A percentile compares a stretch with the other conserved stretches of the same genome.
phyloP scores from a whole-genome alignment of 2,329 filamentous ascomycete genomes.

The Aspergillus pseudotamarii region DNA sequence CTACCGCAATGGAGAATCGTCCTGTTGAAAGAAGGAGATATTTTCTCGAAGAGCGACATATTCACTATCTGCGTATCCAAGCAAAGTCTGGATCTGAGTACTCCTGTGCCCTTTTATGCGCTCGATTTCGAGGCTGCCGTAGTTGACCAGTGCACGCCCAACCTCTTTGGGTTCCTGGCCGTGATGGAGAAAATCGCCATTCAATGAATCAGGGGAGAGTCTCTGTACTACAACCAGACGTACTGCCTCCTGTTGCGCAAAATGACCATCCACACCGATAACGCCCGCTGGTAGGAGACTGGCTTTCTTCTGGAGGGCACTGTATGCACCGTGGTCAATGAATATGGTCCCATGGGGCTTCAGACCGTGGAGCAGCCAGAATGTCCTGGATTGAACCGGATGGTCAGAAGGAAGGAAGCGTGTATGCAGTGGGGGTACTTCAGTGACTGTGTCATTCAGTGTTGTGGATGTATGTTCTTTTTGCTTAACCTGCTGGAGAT shows the following conservation, averaged over 20 bases:
- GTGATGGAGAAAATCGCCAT: conserved; percentile 43
- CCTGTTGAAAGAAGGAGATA: conserved; percentile 68
- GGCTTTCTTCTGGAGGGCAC: conserved; percentile 78
- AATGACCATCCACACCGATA: conserved; percentile 82
- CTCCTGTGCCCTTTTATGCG: conserved; percentile 85
- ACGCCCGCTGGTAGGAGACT: conserved; percentile 90
- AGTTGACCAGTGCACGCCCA: conserved; percentile 88
- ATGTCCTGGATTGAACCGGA: conserved; percentile 89
- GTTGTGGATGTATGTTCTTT: conserved; percentile 23
- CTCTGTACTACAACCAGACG: conserved; percentile 78
- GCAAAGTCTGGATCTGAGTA: conserved; percentile 72
- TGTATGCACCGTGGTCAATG: conserved; percentile 87
- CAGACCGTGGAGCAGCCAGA: conserved; percentile 94
- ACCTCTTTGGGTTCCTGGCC: conserved; percentile 66
- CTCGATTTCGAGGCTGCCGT: conserved; percentile 79
- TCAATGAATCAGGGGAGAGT: conserved; percentile 42
- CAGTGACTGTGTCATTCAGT: conserved; percentile 16
- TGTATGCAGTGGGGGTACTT: conserved; percentile 73
- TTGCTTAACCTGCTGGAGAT: conserved; percentile 68
- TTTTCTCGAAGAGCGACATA: conserved; percentile 90
- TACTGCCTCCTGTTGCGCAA: conserved; percentile 91
- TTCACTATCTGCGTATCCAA: conserved; percentile 93
- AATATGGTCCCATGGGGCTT: conserved; percentile 87
- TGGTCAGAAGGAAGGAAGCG: conserved; percentile 83
- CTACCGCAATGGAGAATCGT: conserved; percentile 20